Percentiles rank a stretch among this genome's conserved stretches.
Evolutionary conservation across 495 filamentous ascomycete species (phyloP).

Genomic region (Penicillium ochrochloron): DNA sequence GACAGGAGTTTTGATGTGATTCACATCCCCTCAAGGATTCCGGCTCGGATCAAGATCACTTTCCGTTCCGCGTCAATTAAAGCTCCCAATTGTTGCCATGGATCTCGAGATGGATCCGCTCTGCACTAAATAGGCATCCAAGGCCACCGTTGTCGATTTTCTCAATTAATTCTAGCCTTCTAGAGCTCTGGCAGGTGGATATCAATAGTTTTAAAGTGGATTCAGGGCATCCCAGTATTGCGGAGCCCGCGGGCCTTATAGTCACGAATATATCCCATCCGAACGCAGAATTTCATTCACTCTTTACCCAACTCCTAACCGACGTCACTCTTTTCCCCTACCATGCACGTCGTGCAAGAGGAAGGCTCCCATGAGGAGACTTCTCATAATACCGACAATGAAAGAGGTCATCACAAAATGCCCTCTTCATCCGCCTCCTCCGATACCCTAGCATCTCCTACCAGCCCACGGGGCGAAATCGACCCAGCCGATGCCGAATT

Average conservation of each 20-base stretch:
- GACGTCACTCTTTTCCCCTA: background rate
- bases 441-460: slow-evolving; percentile 1
- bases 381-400: background rate
- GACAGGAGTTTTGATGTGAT: background rate
- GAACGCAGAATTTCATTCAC: background rate
- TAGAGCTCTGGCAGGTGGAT: background rate
- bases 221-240: background rate
- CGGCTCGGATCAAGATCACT: background rate
- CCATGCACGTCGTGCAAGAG: background rate
- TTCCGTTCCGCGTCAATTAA: background rate
- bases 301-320: background rate
- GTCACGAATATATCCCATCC: background rate
- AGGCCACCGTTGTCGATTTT: background rate
- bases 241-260: background rate
- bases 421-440: background rate
- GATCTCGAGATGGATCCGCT: background rate
- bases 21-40: background rate
- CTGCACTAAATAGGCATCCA: background rate
- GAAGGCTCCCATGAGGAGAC: background rate
- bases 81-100: background rate
- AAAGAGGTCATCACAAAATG: background rate
- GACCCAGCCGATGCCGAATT: background rate
- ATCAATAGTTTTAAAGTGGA: background rate
- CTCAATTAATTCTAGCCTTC: background rate
- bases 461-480: background rate